Evolutionary conservation across 2,329 filamentous ascomycete species (phyloP).

Genomic region (Fusarium circinatum): DNA sequence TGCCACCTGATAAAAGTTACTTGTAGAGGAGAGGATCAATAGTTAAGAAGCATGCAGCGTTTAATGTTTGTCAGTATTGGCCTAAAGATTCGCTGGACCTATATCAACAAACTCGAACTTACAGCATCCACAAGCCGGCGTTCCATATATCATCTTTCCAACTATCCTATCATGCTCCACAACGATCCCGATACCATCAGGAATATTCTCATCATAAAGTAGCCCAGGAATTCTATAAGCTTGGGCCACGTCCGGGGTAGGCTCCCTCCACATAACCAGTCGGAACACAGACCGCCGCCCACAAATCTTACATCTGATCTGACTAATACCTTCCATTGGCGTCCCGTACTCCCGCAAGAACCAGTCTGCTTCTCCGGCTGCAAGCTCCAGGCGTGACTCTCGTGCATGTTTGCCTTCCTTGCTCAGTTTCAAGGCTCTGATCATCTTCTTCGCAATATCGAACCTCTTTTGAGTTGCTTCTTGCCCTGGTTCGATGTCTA

Average conservation of each 20-base stretch:
- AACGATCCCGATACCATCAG: background rate
- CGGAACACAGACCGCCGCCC: background rate
- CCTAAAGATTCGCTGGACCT: background rate
- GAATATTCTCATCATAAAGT: background rate
- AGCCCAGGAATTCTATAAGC: background rate
- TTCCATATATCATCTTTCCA: background rate
- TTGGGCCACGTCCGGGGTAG: background rate
- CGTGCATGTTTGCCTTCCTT: background rate
- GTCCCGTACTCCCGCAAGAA: background rate
- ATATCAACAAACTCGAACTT: background rate
- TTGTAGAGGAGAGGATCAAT: background rate
- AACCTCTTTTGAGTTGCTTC: background rate
- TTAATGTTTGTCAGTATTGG: too few relatives aligned
- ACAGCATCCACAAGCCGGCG: background rate
- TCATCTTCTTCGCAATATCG: background rate
- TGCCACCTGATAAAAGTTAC: too few relatives aligned
- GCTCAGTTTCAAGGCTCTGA: background rate
- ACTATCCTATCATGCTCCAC: background rate
- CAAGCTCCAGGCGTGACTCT: background rate
- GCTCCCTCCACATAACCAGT: background rate
- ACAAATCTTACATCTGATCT: background rate
- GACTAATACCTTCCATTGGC: background rate
- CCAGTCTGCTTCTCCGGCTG: background rate
- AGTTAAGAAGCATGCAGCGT: too few relatives aligned
- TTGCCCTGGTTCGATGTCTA: background rate